Base-by-base conservation (phyloP, 176 grass and related monocot genomes). In the Oryza rufipogon region DNA sequence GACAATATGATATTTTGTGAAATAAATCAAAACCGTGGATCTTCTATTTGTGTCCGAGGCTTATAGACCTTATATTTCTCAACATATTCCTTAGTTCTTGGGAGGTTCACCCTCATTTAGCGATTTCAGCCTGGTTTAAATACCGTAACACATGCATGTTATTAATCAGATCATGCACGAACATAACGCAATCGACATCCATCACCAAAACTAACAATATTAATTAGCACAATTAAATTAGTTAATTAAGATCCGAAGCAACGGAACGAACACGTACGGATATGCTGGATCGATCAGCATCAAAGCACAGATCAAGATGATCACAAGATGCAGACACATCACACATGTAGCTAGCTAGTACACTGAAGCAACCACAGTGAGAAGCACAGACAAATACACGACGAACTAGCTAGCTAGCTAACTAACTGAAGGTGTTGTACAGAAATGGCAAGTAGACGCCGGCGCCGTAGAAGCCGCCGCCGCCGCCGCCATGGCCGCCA, bases 341-440 rank as follows among this genome's bases (percentile, higher is more conserved):
- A 28, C 28, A 28, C 28, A 28, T 28, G 28, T 28, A 28, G 19
- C 7, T 56, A 58, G 54, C 19, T n/a, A 58, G 17, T 58, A 58
- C 17, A 58, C 54, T 58, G 16, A 58, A 58, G 19, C 54, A 58
- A n/a, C 13, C 14, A 52, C 2, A 58, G 54, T 58, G 4, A 1
- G 14, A 20, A 58, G 19, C 19, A 58, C 17, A 58, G 1, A n/a
- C 54, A 17, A 22, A 7, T 6, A 58, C 6, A n/a, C 54, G 7
- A 13, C 69, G 39, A 61, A 63, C n/a, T 22, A 26, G n/a, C 41
- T 45, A 26, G n/a, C 41, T 45, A 16, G 47, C 42, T 54, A 64
- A 46, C 42, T 54, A 64, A 46, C 36, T 83, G 83, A 69, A 77
- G 10, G 87, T 15, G 60, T 88, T 88, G 81, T 84, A 84, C 22